Base-by-base conservation (phyloP, 2,329 filamentous ascomycete species). In the Sporothrix dimorphospora region DNA sequence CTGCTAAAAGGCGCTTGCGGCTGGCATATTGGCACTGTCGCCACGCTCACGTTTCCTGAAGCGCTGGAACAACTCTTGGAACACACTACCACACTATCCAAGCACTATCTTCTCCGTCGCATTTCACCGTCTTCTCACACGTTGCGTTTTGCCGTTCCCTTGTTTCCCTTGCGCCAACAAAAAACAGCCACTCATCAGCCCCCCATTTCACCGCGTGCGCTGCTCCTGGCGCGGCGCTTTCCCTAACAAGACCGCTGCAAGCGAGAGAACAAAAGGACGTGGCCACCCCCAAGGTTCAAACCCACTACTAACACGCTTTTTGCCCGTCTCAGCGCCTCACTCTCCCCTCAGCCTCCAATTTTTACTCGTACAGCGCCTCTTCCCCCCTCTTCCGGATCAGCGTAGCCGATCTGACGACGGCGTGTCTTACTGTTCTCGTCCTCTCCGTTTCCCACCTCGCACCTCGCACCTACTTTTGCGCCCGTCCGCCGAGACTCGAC, bases 341-440 rank as follows among this genome's bases (percentile, higher is more conserved):
- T 21, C 57, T 14, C 8, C 24, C 24, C 40, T 40, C 67, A 42
- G 16, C 34, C 38, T 42, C 57, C 57, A 40, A 42, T 63, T 34
- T n/a, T 63, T n/a, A 63, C 57, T 63, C 57, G 57, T 59, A 53
- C n/a, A 70, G 68, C 42, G 40, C 40, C 55, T n/a, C 27, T 21
- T 49, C 45, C 9, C 68, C 27, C 69, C 68, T 61, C 59, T n/a
- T 30, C 69, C 70, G 49, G 61, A 71, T 66, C 61, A 71, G 70
- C 70, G 70, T 66, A 55, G 47, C 70, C 70, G 70, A 66, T 57
- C 57, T n/a, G 19, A 70, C 27, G 38, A 24, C 53, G 53, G 30
- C 51, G 68, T 70, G 68, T 61, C 53, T 61, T 49, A 45, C 67
- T 69, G 11, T 47, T 45, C 16, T 57, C 30, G 34, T 42, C 19